Evolutionary conservation across 2,329 filamentous ascomycete genomes (phyloP), one percentile per base, ranked within the genome.

Genomic region (Acrodontium crateriforme): DNA sequence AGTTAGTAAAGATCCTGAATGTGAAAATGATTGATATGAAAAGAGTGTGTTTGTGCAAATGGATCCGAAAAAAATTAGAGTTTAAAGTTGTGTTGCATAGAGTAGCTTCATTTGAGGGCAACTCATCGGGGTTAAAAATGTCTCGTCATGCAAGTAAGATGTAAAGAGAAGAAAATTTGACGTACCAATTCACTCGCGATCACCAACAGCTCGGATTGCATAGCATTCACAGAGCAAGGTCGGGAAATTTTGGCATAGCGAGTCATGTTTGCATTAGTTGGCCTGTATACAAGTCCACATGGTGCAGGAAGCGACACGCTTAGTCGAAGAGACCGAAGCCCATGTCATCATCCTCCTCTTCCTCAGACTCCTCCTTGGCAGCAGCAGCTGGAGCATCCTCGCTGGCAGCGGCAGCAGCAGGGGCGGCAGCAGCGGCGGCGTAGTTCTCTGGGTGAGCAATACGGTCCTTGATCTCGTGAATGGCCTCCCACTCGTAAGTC

Each of bases 391-490:
- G 63, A 30, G 59, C 65, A 38, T 63, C 67, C 30, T 58, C 60
- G 38, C 60, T 63, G 36, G 60, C 58, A 25, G 61, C 55, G 29
- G 62, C 62, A 31, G 71, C 65, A 35, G 65, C 67, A 32, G 75
- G 78, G 41, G 58, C 72, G 34, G 87, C 83, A 44, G 78, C 83
- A 44, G 85, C 68, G 26, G 82, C 59, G 42, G 87, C 89, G 61
- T 95, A 98, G 31, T 83, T 83, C 31, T 98, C 89, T 48, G 91
- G 91, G 75, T 98, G 95, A 66, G 83, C 83, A 54, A 98, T 94
- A 60, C 89, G 84, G 69, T 98, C 89, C 80, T 98, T 98, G 68
- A 98, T 79, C 66, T 93, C 72, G 54, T 91, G 76, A 54, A 98
- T 93, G 63, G 82, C 83, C 52, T 85, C 76, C 87, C 89, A 98